Evolutionary conservation across 2,329 filamentous ascomycete genomes (phyloP), one percentile per base, ranked within the genome.

Genomic region (Tolypocladium sp.): DNA sequence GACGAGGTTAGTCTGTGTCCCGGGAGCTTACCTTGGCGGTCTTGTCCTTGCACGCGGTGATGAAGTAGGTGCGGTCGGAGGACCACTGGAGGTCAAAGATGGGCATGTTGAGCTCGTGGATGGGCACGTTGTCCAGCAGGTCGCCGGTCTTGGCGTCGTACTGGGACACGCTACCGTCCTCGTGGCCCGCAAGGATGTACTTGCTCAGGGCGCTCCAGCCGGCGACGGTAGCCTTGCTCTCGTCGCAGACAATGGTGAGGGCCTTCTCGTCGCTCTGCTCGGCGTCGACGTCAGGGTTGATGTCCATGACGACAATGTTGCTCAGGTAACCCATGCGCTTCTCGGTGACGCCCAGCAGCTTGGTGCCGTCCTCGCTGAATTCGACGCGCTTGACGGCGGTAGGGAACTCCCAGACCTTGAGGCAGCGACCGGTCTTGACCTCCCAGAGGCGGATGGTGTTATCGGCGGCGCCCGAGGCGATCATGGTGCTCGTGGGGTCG

Each of bases 361-460:
- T 86, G 71, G 85, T 89, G 70, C 93, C 94, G 76, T 99, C 94
- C 70, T 96, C 89, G 73, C 87, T 92, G 82, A 99, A 99, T 79
- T 97, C 93, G 74, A 96, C 92, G 69, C 94, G 87, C 86, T 99
- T 97, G 76, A 99, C 91, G 65, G 92, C 92, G 52, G 94, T 97
- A 61, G 90, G 87, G 79, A 97, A 97, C 67, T 99, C 92, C 94
- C 94, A 99, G 59, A 89, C 90, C 87, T 97, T 97, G 71, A 99
- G 84, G 73, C 90, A 88, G 74, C 90, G 91, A 73, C 94, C 94
- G 20, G 89, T 90, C 83, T 92, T 90, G 74, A 97, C 84, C 73
- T 99, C 92, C 94, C 94, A 99, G 70, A 99, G 83, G 71, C 92
- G 87, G 77, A 99, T 93, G 52, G 93, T 97, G 83, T 97, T 97